These are phyloP conservation scores for Lepidium campestre DNA, from an alignment of 441 rosid genomes.

Conservation along the genomic window DNA sequence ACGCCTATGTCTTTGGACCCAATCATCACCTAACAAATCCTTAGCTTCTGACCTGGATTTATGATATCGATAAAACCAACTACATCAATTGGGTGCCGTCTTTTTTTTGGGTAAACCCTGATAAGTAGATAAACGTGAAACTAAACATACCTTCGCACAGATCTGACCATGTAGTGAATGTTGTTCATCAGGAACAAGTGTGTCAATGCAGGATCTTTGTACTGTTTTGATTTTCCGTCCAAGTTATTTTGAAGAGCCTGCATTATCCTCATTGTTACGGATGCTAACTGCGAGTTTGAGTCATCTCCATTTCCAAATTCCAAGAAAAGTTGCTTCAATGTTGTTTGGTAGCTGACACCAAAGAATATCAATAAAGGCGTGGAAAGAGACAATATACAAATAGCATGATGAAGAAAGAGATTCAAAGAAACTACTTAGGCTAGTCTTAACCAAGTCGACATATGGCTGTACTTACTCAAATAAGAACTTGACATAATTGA, in stretches of 20 bases:
- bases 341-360: conserved; percentile 79
- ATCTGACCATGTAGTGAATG: conserved; percentile 98
- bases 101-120: background rate
- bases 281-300: conserved; percentile 70
- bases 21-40: conserved; percentile 96
- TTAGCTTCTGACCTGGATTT: conserved; percentile 88
- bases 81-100: background rate
- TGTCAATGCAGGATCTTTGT: conserved; percentile 82
- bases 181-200: conserved; percentile 95
- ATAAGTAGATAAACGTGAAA: background rate
- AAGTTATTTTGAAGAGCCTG: conserved; percentile 97
- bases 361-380: background rate
- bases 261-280: conserved; percentile 92
- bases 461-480: conserved; percentile 68
- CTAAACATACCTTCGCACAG: conserved; percentile 78
- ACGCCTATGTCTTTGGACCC: conserved; percentile 98
- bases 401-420: background rate
- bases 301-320: conserved; percentile 75
- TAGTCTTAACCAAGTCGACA: background rate
- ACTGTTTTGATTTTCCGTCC: conserved; percentile 95
- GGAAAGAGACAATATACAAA: conserved; percentile 2
- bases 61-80: background rate
- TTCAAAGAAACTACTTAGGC: background rate
- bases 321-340: conserved; percentile 90
- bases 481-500: conserved; percentile 91